Percentiles rank a stretch among this genome's conserved stretches.
These are phyloP conservation scores for Porogramme epimiltina DNA, from an alignment of 1,284 basidiomycete genomes.

Conservation along the genomic window DNA sequence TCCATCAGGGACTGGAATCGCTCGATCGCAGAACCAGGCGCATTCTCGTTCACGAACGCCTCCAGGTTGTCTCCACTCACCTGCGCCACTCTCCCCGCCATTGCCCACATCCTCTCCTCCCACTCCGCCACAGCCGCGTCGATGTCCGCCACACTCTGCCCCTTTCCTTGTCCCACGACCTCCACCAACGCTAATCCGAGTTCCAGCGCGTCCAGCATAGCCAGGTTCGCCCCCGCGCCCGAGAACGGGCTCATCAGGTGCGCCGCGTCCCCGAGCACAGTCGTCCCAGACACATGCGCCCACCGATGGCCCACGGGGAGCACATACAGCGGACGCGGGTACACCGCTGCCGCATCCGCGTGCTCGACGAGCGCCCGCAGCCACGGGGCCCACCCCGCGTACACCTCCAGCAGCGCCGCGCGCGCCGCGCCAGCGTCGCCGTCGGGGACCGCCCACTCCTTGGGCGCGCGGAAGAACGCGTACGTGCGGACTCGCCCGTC, in stretches of 20 bases:
- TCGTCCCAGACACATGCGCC: neutral
- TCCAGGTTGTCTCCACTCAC: neutral
- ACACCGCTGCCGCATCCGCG: neutral
- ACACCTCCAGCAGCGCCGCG: neutral
- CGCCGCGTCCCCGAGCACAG: neutral
- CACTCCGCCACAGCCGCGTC: neutral
- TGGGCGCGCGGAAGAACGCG: neutral
- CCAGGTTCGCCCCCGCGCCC: neutral
- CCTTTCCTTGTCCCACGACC: neutral
- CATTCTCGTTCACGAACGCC: neutral
- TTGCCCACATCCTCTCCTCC: neutral
- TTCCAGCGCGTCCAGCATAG: constrained; percentile 1
- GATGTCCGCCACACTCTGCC: neutral
- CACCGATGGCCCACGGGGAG: neutral
- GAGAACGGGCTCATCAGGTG: neutral
- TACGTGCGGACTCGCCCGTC: neutral
- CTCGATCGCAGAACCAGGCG: neutral
- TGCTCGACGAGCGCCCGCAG: neutral
- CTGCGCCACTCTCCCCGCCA: neutral
- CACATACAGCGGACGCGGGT: neutral
- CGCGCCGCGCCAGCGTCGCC: neutral
- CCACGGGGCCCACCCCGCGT: neutral
- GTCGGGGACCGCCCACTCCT: neutral
- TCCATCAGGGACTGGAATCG: neutral
- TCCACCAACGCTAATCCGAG: neutral